phyloP scores from a whole-genome alignment of 1,284 basidiomycete species.

The Moesziomyces sp. region DNA sequence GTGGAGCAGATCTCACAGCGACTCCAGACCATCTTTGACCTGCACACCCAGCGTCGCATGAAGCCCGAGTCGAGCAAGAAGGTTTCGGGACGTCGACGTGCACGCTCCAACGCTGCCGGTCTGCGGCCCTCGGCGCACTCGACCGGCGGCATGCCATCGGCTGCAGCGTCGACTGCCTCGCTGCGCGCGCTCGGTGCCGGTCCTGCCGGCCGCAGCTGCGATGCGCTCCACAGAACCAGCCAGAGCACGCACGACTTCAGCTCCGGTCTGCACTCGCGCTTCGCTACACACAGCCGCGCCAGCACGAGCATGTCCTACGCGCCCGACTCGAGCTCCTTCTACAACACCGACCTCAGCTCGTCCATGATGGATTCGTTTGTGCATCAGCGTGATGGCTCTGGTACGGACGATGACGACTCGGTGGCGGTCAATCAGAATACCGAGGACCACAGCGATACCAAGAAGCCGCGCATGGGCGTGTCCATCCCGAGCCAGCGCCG shows the following conservation, averaged over 20 bases:
- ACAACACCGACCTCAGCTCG: not conserved
- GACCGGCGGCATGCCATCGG: slow-evolving; percentile 31
- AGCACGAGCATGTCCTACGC: slow-evolving; percentile 19
- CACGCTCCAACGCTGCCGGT: slow-evolving; percentile 20
- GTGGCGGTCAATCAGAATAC: slow-evolving; percentile 40
- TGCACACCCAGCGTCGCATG: slow-evolving; percentile 57
- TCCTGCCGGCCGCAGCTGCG: slow-evolving; percentile 40
- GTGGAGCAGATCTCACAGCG: slow-evolving; percentile 43
- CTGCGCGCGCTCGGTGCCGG: slow-evolving; percentile 31
- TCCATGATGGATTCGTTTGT: slow-evolving; percentile 5
- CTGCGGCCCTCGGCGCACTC: slow-evolving; percentile 36
- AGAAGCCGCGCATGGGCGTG: slow-evolving; percentile 50
- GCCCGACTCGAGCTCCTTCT: not conserved
- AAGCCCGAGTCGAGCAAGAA: slow-evolving; percentile 38
- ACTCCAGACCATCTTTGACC: slow-evolving; percentile 54
- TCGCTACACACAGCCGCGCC: slow-evolving; percentile 16
- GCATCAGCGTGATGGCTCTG: not conserved
- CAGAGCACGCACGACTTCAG: slow-evolving; percentile 16
- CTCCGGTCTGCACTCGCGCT: slow-evolving; percentile 13
- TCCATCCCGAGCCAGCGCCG: slow-evolving; percentile 54
- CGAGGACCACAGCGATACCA: slow-evolving; percentile 29
- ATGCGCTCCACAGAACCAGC: slow-evolving; percentile 25
- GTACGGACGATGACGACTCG: slow-evolving; percentile 17
- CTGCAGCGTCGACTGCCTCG: slow-evolving; percentile 18
- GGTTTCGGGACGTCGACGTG: slow-evolving; percentile 1